A percentile compares a stretch with the other conserved stretches of the same genome.
These are phyloP conservation scores for Leersia perrieri DNA, from an alignment of 176 grass and related monocot genomes.

Conservation along the genomic window DNA sequence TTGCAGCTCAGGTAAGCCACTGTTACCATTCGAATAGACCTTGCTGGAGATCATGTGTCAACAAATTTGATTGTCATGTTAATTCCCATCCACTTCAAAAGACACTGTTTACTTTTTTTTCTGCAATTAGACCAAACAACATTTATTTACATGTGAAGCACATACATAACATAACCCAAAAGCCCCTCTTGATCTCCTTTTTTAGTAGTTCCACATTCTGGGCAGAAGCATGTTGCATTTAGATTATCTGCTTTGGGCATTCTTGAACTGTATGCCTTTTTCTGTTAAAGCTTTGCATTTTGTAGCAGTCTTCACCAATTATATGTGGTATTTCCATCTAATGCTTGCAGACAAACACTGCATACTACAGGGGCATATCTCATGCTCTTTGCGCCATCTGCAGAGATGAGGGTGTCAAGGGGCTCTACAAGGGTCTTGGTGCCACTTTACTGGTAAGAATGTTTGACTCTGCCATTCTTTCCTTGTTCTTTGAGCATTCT, in stretches of 20 bases:
- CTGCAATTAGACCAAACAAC: neutral
- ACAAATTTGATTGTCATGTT: neutral
- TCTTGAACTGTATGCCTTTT: neutral
- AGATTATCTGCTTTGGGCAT: neutral
- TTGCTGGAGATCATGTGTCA: neutral
- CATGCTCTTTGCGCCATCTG: constrained; percentile 82
- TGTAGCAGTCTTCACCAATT: constrained; percentile 13
- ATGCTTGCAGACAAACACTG: constrained; percentile 77
- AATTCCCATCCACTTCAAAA: neutral
- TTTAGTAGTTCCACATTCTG: neutral
- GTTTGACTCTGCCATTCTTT: constrained; percentile 6
- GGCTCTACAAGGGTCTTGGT: constrained; percentile 96
- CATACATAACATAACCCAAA: neutral
- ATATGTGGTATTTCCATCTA: constrained; percentile 1
- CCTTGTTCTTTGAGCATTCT: neutral
- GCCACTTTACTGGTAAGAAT: constrained; percentile 75
- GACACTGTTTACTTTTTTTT: neutral
- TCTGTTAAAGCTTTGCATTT: neutral
- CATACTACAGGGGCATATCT: constrained; percentile 93
- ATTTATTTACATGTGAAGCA: neutral
- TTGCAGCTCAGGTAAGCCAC: constrained; percentile 78
- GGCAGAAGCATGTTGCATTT: neutral
- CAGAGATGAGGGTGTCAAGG: constrained; percentile 83
- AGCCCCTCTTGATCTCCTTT: neutral
- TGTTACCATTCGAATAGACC: neutral